Percentiles rank a stretch among this genome's conserved stretches.
Conservation (phyloP, 768 basidiomycete genomes). For the Tylopilus rubrobrunneus region DNA sequence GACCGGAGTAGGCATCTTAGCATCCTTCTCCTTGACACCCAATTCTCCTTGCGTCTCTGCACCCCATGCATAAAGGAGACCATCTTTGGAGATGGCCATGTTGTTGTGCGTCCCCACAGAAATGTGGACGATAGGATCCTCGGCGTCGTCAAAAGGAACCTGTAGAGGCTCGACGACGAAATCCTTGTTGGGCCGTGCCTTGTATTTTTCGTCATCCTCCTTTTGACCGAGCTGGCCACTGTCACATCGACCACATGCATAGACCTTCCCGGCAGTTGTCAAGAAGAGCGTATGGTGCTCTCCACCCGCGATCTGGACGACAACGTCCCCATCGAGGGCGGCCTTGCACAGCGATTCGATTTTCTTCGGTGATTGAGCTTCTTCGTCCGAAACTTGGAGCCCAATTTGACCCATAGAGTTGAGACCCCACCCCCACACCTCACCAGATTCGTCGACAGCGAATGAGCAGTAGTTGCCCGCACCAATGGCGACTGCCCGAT, state of each 20-base stretch:
- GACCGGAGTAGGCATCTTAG: conserved; percentile 59
- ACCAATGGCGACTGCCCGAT: conserved; percentile 67
- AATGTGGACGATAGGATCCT: conserved; percentile 63
- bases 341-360: conserved; percentile 62
- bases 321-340: conserved; percentile 54
- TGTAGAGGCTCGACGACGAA: conserved; percentile 64
- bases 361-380: conserved; percentile 60
- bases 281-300: conserved; percentile 91
- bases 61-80: conserved; percentile 75
- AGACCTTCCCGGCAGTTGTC: conserved; percentile 78
- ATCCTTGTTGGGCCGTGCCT: conserved; percentile 50
- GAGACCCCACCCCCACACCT: conserved; percentile 94
- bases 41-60: conserved; percentile 76
- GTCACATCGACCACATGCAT: conserved; percentile 81
- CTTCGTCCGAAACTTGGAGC: conserved; percentile 47
- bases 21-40: conserved; percentile 58
- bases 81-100: conserved; percentile 61
- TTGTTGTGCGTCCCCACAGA: conserved; percentile 72
- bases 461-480: conserved; percentile 87
- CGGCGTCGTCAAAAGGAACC: conserved; percentile 57
- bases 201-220: conserved; percentile 65
- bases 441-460: conserved; percentile 78
- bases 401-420: conserved; percentile 87
- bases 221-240: conserved; percentile 75
- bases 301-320: conserved; percentile 76